These are phyloP conservation scores for Beauveria varroae DNA, from an alignment of 2,329 filamentous ascomycete species.

Conservation along the genomic window DNA sequence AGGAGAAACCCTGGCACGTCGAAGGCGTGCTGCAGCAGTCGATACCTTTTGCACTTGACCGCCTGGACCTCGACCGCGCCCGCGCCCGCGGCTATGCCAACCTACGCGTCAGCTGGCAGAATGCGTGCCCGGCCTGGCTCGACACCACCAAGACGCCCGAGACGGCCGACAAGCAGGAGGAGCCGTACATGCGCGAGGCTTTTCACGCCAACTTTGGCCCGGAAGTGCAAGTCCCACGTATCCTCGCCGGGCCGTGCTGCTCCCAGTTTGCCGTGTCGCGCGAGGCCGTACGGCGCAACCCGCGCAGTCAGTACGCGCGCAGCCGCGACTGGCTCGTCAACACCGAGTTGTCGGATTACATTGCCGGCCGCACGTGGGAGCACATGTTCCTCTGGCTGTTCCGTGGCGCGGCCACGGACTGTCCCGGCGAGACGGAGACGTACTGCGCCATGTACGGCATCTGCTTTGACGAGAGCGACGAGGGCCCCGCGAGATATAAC, in stretches of 20 bases:
- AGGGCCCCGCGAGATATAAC: neutral
- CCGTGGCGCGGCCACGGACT: slow-evolving; percentile 30
- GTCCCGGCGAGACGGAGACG: slow-evolving; percentile 31
- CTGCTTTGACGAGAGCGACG: slow-evolving; percentile 21
- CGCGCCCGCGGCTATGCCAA: slow-evolving; percentile 45
- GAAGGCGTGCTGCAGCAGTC: slow-evolving; percentile 27
- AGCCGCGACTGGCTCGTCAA: slow-evolving; percentile 24
- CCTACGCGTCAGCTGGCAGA: slow-evolving; percentile 45
- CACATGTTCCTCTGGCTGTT: slow-evolving; percentile 28
- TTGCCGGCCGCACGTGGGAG: slow-evolving; percentile 27
- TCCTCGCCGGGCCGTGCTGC: slow-evolving; percentile 26
- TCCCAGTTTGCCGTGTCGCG: slow-evolving; percentile 27
- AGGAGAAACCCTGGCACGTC: slow-evolving; percentile 36
- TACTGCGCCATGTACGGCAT: slow-evolving; percentile 27
- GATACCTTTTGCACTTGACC: slow-evolving; percentile 24
- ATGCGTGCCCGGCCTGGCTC: slow-evolving; percentile 49
- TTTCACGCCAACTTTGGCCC: slow-evolving; percentile 22
- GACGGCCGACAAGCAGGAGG: slow-evolving; percentile 21
- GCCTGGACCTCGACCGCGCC: slow-evolving; percentile 29
- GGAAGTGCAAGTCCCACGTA: slow-evolving; percentile 20
- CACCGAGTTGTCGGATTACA: slow-evolving; percentile 22
- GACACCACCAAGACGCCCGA: slow-evolving; percentile 23
- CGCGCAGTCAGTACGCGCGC: slow-evolving; percentile 21
- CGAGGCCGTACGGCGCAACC: slow-evolving; percentile 22
- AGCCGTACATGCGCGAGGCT: slow-evolving; percentile 22